Base-by-base conservation (phyloP, 768 basidiomycete genomes). In the Porpolomopsis calyptriformis region DNA sequence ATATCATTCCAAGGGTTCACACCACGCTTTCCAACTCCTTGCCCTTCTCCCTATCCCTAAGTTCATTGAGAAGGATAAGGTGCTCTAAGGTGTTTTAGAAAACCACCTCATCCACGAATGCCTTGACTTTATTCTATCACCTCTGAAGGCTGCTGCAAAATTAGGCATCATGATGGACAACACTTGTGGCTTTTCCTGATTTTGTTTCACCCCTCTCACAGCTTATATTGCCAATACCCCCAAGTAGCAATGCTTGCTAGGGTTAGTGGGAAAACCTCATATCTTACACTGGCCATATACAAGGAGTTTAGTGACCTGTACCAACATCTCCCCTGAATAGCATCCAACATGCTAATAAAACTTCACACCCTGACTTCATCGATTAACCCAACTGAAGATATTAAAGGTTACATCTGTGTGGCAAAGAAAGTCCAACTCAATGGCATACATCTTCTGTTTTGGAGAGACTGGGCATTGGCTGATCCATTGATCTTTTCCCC, bases 191-290 rank as follows among this genome's bases (percentile, higher is more conserved):
- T 47, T 38, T n/a, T 36, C 40, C 7, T 46, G 49, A 1, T 56
- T 53, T 19, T 60, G 57, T 33, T 64, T 54, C 45, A 63, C 60
- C 0, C 61, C 59, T 4, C 45, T 64, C 4, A 58, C 54, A 8
- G 50, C 57, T 0, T 62, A 57, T 46, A 64, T 66, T n/a, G 58
- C 58, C 2, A 61, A 69, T 47, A 63, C 57, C 4, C 63, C 61
- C 0, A 63, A 67, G 55, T 62, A 10, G 44, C 49, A 6, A 43
- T 60, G 36, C 43, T 66, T n/a, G 52, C 62, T 1, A 49, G 62
- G 18, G 59, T 66, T 23, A 46, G 26, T 7, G 58, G 54, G 4
- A 62, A 59, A 43, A 60, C 62, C 0, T 68, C 63, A 0, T 57
- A 58, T 4, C 50, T 67, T 5, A 66, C 59, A 3, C 52, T 57